Conservation (phyloP, 208 protist genomes). For the Balamuthia mandrillaris region DNA sequence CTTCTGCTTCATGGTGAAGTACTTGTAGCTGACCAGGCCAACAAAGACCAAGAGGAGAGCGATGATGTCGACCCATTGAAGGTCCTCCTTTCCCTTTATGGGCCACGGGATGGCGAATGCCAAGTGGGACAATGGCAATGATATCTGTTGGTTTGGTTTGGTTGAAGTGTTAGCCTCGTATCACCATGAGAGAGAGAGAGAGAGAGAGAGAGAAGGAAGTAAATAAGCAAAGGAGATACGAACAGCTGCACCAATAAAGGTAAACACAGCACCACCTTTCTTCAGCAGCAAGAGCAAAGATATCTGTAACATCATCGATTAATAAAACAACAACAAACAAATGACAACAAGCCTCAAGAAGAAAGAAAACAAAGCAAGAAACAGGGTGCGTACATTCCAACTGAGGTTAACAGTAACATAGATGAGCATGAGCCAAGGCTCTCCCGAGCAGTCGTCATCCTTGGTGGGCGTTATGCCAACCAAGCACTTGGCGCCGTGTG, state of each 20-base stretch:
- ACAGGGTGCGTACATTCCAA: constrained; percentile 26
- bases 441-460: constrained; percentile 20
- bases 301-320: background rate
- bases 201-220: no score
- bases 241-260: constrained; percentile 27
- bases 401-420: constrained; percentile 31
- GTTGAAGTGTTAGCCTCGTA: background rate
- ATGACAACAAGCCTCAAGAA: background rate
- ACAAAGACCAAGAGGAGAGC: background rate
- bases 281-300: constrained; percentile 22
- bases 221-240: no score
- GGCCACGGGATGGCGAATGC: constrained; percentile 36
- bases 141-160: background rate
- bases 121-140: constrained; percentile 28
- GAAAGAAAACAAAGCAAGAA: no score
- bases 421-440: constrained; percentile 41
- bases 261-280: constrained; percentile 34
- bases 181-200: no score
- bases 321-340: background rate
- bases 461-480: background rate
- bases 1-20: constrained; percentile 27
- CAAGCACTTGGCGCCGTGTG: constrained; percentile 13
- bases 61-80: constrained; percentile 7
- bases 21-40: background rate
- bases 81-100: background rate